These are phyloP conservation scores for Tuctoria greenei DNA, from an alignment of 176 grass and related monocot genomes.

Conservation along the genomic window DNA sequence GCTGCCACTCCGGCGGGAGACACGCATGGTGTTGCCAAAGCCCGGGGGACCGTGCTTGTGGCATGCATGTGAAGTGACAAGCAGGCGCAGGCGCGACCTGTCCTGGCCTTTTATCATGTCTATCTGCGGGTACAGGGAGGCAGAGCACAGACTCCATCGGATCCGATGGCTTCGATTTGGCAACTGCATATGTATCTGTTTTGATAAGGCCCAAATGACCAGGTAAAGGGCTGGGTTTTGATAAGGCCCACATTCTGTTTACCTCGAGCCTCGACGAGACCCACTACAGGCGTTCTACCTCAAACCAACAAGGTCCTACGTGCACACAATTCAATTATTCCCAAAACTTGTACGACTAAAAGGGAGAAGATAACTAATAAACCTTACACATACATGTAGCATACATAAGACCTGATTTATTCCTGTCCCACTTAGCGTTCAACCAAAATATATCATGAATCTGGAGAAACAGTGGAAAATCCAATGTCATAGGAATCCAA, in stretches of 20 bases:
- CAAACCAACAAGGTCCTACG: background rate
- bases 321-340: background rate
- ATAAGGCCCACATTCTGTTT: background rate
- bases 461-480: background rate
- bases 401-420: background rate
- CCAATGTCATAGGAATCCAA: background rate
- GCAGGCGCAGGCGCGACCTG: too few relatives aligned
- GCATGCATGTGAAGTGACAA: too few relatives aligned
- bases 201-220: background rate
- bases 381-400: background rate
- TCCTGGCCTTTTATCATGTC: too few relatives aligned
- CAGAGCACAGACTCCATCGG: too few relatives aligned
- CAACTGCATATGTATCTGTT: background rate
- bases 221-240: background rate
- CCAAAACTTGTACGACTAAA: background rate
- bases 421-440: background rate
- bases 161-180: too few relatives aligned
- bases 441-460: background rate
- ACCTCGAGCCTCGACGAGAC: background rate
- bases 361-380: background rate
- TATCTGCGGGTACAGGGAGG: too few relatives aligned
- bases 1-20: constrained; percentile 17
- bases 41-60: background rate
- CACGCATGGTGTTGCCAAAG: constrained; percentile 28
- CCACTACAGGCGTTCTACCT: background rate